Conservation (phyloP, 148 eudicot genomes). For the Rhododendron ferrugineum region DNA sequence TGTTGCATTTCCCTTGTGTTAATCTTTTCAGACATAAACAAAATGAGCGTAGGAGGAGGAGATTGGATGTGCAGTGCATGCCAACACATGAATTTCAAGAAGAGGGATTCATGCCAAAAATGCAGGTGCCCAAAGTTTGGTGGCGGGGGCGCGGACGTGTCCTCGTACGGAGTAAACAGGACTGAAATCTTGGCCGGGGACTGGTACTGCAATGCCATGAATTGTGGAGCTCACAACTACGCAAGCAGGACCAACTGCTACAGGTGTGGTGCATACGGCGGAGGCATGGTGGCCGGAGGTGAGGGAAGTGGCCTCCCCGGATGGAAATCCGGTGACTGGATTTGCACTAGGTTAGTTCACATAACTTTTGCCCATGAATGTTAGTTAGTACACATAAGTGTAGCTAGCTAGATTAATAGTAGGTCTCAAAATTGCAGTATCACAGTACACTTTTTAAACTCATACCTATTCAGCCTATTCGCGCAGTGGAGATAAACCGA, state of each 20-base stretch:
- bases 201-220: constrained; percentile 71
- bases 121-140: constrained; percentile 55
- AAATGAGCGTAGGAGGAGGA: constrained; percentile 57
- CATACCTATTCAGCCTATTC: too few species aligned
- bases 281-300: constrained; percentile 13
- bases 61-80: constrained; percentile 92
- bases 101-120: constrained; percentile 58
- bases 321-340: constrained; percentile 90
- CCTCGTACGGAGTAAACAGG: constrained; percentile 33
- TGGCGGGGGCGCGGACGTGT: constrained; percentile 24
- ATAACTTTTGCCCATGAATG: neutral
- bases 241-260: constrained; percentile 74
- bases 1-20: neutral
- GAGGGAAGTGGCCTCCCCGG: constrained; percentile 49
- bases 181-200: constrained; percentile 70
- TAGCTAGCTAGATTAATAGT: neutral
- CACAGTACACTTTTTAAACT: too few species aligned
- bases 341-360: constrained; percentile 51
- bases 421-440: neutral
- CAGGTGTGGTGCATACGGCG: constrained; percentile 33
- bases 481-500: neutral
- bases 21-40: constrained; percentile 1
- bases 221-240: constrained; percentile 82
- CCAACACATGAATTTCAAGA: constrained; percentile 81
- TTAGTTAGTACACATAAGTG: too few species aligned